phyloP scores from a whole-genome alignment of 768 basidiomycete genomes.

The Hygrophorus pudorinus region DNA sequence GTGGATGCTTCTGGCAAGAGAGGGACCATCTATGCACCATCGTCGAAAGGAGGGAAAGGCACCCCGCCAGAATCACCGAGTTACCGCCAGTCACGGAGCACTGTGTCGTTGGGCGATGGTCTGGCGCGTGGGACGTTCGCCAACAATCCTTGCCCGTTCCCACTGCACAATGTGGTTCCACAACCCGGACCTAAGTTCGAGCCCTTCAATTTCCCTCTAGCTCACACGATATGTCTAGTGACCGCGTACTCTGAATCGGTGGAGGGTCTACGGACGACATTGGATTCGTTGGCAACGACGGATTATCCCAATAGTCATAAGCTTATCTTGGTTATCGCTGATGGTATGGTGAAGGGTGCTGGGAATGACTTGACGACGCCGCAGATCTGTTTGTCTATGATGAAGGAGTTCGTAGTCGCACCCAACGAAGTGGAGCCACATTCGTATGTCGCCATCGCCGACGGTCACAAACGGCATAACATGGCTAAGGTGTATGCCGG shows the following conservation, averaged over 20 bases:
- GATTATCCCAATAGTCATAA: constrained; percentile 99
- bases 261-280: constrained; percentile 90
- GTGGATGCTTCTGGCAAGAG: constrained; percentile 51
- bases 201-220: constrained; percentile 93
- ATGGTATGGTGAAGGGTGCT: constrained; percentile 96
- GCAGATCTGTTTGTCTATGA: constrained; percentile 91
- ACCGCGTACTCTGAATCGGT: constrained; percentile 98
- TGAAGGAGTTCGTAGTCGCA: constrained; percentile 85
- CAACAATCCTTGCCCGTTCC: constrained; percentile 86
- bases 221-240: constrained; percentile 90
- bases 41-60: constrained; percentile 37
- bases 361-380: constrained; percentile 87
- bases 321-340: constrained; percentile 88
- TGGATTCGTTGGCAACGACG: constrained; percentile 97
- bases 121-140: constrained; percentile 33
- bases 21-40: constrained; percentile 39
- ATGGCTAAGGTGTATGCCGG: constrained; percentile 99
- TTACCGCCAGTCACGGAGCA: constrained; percentile 74
- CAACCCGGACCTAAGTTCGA: constrained; percentile 89
- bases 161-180: constrained; percentile 79
- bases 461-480: constrained; percentile 99
- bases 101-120: constrained; percentile 60
- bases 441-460: constrained; percentile 97
- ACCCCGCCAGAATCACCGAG: constrained; percentile 59
- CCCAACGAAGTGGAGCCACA: constrained; percentile 83